Base-by-base conservation (phyloP, 805 yeast species). In the Wickerhamomyces ciferrii region DNA sequence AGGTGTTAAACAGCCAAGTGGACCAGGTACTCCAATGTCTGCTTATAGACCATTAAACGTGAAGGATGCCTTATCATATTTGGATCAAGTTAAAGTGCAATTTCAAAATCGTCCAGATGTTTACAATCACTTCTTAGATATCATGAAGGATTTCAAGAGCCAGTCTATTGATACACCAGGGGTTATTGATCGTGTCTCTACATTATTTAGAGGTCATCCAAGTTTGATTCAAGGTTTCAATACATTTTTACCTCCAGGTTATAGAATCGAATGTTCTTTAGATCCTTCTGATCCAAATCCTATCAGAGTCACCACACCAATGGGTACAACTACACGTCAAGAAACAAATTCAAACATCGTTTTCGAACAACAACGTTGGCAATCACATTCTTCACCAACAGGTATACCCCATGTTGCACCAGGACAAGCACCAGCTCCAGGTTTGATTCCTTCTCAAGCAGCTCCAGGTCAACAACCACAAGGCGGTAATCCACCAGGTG, bases 91-190 rank as follows among this genome's bases (percentile, higher is more conserved):
- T 44, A 94, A 94, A 67, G 78, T 84, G 42, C 97, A 91, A 64
- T 94, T 94, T 67, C 85, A 79, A 65, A 78, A 83, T 53, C 96
- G 92, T 68, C 95, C 98, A 0, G 97, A 91, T 58, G 96, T 94
- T 39, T 94, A 94, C 73, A 94, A 94, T 66, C 90, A 87, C 65
- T 94, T 95, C 60, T 75, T 94, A 60, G 99, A 94, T 63, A 92
- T 94, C 53, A 94, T 94, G 99, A 95, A 95, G 71, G 99, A 95
- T 63, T 95, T 94, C 72, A 95, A 95, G 71, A 84, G 95, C 45
- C 97, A 92, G 70, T 81, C 81, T 50, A 91, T 94, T 58, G 98
- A 94, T 65, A 94, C 99, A 0, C 99, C 98, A 0, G 99, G 98
- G 32, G 99, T 94, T 25, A 94, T 94, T 62, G 97, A 92, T 64